Evolutionary conservation across 345 rosid species (phyloP).

Genomic region (Alliaria petiolata): DNA sequence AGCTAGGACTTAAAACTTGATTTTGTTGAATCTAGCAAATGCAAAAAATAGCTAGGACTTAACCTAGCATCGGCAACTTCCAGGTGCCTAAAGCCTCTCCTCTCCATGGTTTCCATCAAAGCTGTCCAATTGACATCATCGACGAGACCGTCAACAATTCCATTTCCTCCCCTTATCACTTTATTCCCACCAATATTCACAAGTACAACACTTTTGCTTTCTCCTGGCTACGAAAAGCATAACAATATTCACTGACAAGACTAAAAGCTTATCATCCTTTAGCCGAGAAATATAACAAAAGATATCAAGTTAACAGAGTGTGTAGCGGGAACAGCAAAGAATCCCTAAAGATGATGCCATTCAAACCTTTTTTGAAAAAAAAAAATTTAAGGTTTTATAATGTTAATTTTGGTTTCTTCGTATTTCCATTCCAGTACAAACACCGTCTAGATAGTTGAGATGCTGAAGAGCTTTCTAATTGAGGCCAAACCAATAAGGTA

Average conservation of each 20-base stretch:
- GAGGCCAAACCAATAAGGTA: constrained; percentile 4
- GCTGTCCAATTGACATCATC: constrained; percentile 38
- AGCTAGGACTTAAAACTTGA: too few species aligned
- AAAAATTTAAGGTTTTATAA: neutral
- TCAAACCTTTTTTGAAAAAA: neutral
- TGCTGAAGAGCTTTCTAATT: neutral
- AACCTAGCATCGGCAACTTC: constrained; percentile 76
- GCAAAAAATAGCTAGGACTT: constrained; percentile 19
- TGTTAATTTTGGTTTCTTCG: neutral
- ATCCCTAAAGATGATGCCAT: neutral
- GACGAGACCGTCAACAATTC: constrained; percentile 62
- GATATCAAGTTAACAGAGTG: neutral
- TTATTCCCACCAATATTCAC: constrained; percentile 75
- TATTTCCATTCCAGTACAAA: neutral
- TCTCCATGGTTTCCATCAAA: constrained; percentile 43
- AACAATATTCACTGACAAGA: constrained; percentile 2
- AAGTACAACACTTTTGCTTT: constrained; percentile 65
- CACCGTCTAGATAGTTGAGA: neutral
- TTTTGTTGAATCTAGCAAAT: too few species aligned
- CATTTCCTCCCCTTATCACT: constrained; percentile 86
- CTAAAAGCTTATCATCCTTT: constrained; percentile 7
- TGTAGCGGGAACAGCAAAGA: neutral
- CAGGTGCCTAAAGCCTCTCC: constrained; percentile 42
- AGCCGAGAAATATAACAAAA: neutral
- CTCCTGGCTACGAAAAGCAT: constrained; percentile 82